Conservation (phyloP, 345 rosid species). For the Durio zibethinus region DNA sequence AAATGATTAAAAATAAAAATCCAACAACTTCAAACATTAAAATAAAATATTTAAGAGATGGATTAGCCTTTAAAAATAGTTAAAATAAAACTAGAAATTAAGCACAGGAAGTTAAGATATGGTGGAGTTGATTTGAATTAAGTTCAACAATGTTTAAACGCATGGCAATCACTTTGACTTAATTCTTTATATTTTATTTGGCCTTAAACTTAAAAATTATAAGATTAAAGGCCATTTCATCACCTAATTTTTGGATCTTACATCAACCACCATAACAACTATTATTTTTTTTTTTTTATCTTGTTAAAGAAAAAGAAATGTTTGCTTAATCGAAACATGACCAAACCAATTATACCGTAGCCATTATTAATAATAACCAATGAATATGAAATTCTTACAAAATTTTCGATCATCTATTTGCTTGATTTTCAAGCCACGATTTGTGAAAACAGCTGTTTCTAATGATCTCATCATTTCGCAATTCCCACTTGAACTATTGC, state of each 20-base stretch:
- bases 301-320: background rate
- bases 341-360: background rate
- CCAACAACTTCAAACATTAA: no score
- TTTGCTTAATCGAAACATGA: background rate
- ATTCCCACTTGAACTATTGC: background rate
- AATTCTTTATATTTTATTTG: background rate
- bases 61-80: no score
- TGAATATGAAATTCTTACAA: background rate
- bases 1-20: no score
- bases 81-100: no score
- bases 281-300: background rate
- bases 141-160: background rate
- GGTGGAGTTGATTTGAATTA: no score
- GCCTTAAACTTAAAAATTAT: background rate
- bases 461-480: background rate
- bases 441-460: slow-evolving; percentile 7
- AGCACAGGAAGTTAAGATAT: background rate
- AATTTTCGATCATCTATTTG: background rate
- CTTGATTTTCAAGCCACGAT: slow-evolving; percentile 7
- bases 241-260: slow-evolving; percentile 8
- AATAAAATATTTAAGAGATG: no score
- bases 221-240: background rate
- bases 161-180: background rate
- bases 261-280: slow-evolving; percentile 10
- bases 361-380: background rate